Conservation (phyloP, 2,329 filamentous ascomycete species). For the Beauveria bassiana region DNA sequence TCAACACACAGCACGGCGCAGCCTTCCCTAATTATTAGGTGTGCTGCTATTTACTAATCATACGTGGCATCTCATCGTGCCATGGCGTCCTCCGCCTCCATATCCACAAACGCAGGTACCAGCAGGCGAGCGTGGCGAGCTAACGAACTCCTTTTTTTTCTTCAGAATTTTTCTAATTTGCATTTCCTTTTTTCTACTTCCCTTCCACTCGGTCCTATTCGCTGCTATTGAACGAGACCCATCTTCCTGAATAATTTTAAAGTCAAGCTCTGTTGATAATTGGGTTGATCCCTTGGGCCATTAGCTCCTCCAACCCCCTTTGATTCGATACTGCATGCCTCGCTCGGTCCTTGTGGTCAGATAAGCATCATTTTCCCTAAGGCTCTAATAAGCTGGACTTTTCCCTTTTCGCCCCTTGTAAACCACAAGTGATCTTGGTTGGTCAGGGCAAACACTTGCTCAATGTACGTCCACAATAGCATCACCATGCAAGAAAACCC, state of each 20-base stretch:
- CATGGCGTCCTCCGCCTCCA: not conserved
- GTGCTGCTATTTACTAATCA: not conserved
- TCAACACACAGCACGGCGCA: too few species aligned
- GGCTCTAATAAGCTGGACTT: too few species aligned
- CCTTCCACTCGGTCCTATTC: not conserved
- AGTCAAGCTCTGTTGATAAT: not conserved
- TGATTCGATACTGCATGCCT: not conserved
- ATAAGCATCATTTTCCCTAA: too few species aligned
- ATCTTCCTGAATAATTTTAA: not conserved
- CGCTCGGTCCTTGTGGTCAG: not conserved
- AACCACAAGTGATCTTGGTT: not conserved
- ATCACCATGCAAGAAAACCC: not conserved
- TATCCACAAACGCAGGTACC: conserved; percentile 2
- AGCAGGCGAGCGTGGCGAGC: not conserved
- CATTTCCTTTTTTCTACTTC: not conserved
- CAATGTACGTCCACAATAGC: not conserved
- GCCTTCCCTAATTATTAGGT: too few species aligned
- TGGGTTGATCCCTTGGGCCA: not conserved
- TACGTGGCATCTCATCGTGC: not conserved
- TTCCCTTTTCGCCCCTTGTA: too few species aligned
- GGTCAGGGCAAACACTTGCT: not conserved
- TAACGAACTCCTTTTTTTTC: not conserved
- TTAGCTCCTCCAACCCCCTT: not conserved
- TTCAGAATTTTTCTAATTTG: too few species aligned
- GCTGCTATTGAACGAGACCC: not conserved